A percentile compares a stretch with the other conserved stretches of the same genome.
These are phyloP conservation scores for Byssoonygena ceratinophila DNA, from an alignment of 2,329 filamentous ascomycete species.

Conservation along the genomic window DNA sequence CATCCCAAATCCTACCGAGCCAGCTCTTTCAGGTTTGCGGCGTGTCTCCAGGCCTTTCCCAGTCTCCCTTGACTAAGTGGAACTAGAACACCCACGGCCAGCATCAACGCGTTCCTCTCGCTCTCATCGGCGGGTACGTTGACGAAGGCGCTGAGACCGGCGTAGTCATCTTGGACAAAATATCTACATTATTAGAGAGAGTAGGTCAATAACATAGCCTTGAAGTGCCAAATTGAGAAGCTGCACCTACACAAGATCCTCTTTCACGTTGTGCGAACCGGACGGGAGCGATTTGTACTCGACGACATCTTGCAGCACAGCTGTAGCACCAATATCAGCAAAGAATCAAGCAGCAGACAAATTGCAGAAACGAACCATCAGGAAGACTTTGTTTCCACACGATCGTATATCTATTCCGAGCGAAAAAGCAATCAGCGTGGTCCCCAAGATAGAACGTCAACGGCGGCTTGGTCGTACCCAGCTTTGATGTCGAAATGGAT, in stretches of 20 bases:
- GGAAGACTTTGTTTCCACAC: constrained; percentile 69
- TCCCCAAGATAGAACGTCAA: not conserved
- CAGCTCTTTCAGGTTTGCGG: constrained; percentile 61
- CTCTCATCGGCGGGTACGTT: constrained; percentile 69
- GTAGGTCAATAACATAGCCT: not conserved
- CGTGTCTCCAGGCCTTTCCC: constrained; percentile 82
- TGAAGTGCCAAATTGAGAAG: not conserved
- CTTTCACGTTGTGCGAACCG: constrained; percentile 74
- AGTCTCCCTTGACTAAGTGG: constrained; percentile 74
- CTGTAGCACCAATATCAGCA: constrained; percentile 23
- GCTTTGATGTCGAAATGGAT: constrained; percentile 89
- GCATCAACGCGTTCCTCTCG: constrained; percentile 80
- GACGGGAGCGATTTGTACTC: constrained; percentile 96
- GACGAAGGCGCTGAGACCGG: constrained; percentile 83
- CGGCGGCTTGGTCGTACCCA: constrained; percentile 47
- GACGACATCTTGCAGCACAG: constrained; percentile 67
- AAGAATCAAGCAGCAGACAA: not conserved
- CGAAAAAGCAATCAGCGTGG: constrained; percentile 6
- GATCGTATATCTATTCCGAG: constrained; percentile 57
- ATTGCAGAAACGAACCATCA: constrained; percentile 44
- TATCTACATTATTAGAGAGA: constrained; percentile 48
- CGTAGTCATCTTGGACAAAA: constrained; percentile 76
- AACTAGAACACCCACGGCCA: constrained; percentile 81
- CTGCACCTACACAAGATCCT: constrained; percentile 57
- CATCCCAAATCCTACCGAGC: constrained; percentile 46